These are phyloP conservation scores for Blastomyces gilchristii DNA, from an alignment of 2,329 filamentous ascomycete species.

Conservation along the genomic window DNA sequence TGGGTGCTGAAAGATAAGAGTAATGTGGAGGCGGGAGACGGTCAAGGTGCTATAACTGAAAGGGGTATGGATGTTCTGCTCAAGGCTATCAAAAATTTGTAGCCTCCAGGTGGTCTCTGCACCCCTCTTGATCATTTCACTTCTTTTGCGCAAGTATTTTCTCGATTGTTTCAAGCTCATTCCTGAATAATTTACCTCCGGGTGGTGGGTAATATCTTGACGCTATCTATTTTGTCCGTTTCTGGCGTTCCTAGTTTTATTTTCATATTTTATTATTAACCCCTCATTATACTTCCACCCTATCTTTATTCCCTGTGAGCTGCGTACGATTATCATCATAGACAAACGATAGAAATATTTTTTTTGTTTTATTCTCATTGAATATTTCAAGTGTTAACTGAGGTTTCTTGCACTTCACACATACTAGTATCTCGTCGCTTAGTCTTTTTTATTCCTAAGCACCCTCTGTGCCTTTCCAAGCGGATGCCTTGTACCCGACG, in stretches of 20 bases:
- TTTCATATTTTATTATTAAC: neutral
- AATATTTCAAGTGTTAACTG: neutral
- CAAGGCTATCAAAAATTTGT: constrained; percentile 48
- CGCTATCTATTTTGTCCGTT: neutral
- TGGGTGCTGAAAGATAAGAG: constrained; percentile 55
- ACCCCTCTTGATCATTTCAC: neutral
- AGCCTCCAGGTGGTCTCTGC: constrained; percentile 13
- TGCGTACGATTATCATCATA: neutral
- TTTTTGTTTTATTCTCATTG: neutral
- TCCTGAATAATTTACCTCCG: neutral
- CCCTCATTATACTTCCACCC: neutral
- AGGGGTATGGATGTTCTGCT: constrained; percentile 47
- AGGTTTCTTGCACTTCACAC: neutral
- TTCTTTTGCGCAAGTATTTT: neutral
- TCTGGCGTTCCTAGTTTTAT: neutral
- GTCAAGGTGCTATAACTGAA: constrained; percentile 34
- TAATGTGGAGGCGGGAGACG: constrained; percentile 21
- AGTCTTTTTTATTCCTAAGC: neutral
- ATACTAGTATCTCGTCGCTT: neutral
- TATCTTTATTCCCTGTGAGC: neutral
- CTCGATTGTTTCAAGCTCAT: neutral
- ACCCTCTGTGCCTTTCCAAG: constrained; percentile 22
- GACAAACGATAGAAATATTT: neutral
- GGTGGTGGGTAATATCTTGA: constrained; percentile 8
- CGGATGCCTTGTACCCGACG: constrained; percentile 37